phyloP scores from a whole-genome alignment of 345 rosid genomes.

The Noccaea caerulescens region DNA sequence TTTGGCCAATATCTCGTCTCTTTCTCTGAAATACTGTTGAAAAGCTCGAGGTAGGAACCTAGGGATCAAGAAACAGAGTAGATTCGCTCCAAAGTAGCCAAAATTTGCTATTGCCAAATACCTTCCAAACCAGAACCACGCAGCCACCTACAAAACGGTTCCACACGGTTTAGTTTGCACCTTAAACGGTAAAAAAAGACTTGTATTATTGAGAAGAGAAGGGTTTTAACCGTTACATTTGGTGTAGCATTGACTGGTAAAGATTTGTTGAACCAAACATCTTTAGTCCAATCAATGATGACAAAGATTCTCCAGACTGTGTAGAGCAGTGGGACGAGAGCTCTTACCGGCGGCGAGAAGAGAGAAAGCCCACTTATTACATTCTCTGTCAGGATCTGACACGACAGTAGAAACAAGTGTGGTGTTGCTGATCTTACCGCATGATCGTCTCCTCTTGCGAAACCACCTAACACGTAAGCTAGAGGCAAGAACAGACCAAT shows the following conservation, averaged over 20 bases:
- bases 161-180: slow-evolving; percentile 27
- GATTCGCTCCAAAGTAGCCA: slow-evolving; percentile 66
- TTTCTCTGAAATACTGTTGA: slow-evolving; percentile 65
- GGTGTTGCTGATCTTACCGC: slow-evolving; percentile 84
- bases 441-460: slow-evolving; percentile 81
- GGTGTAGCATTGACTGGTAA: slow-evolving; percentile 56
- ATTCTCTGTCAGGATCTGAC: slow-evolving; percentile 88
- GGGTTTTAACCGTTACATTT: slow-evolving; percentile 46
- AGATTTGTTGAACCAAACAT: slow-evolving; percentile 71
- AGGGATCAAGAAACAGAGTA: slow-evolving; percentile 81
- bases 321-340: slow-evolving; percentile 77
- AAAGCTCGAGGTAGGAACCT: slow-evolving; percentile 82
- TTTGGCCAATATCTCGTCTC: slow-evolving; percentile 60
- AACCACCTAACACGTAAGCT: slow-evolving; percentile 88
- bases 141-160: slow-evolving; percentile 50
- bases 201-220: neutral
- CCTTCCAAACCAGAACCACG: slow-evolving; percentile 89
- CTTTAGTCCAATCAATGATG: slow-evolving; percentile 65
- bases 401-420: slow-evolving; percentile 79
- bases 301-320: slow-evolving; percentile 79
- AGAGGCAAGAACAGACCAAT: slow-evolving; percentile 82
- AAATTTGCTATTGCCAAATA: slow-evolving; percentile 61
- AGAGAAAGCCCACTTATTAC: slow-evolving; percentile 68
- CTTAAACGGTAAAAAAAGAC: neutral
- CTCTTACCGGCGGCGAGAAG: slow-evolving; percentile 86